Conservation (phyloP, 306 rosid species). For the Prunus persica region DNA sequence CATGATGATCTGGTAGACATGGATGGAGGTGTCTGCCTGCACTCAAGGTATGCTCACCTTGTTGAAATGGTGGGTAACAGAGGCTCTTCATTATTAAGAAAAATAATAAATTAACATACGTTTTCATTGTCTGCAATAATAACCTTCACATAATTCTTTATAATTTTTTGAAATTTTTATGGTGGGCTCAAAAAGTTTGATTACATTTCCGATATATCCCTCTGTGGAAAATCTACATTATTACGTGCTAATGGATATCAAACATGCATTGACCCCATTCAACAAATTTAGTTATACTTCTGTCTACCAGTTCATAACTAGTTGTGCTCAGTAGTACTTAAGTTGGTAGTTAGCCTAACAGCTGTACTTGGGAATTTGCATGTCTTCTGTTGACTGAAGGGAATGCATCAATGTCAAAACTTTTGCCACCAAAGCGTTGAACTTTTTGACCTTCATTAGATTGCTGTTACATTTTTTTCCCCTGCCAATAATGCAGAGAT, state of each 20-base stretch:
- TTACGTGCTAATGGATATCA: not conserved
- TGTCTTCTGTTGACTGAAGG: not conserved
- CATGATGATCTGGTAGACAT: not conserved
- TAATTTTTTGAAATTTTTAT: not conserved
- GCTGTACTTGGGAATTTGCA: not conserved
- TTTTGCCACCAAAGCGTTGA: not conserved
- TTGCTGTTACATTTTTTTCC: not conserved
- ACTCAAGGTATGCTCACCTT: not conserved
- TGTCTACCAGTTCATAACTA: not conserved
- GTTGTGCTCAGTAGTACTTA: not conserved
- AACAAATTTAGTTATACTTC: not conserved
- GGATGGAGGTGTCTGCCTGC: not conserved
- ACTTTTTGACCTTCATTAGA: not conserved
- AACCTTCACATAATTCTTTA: not conserved
- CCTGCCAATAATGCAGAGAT: conserved; percentile 55
- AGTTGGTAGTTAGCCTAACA: not conserved
- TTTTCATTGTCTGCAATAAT: not conserved
- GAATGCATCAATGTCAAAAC: not conserved
- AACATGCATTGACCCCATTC: not conserved
- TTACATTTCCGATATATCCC: not conserved
- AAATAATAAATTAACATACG: not conserved
- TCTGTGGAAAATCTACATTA: not conserved
- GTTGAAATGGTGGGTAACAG: not conserved
- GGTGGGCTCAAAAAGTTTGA: not conserved
- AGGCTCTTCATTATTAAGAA: not conserved